Evolutionary conservation across 768 basidiomycete species (phyloP).

Genomic region (Udeniomyces megalosporus): DNA sequence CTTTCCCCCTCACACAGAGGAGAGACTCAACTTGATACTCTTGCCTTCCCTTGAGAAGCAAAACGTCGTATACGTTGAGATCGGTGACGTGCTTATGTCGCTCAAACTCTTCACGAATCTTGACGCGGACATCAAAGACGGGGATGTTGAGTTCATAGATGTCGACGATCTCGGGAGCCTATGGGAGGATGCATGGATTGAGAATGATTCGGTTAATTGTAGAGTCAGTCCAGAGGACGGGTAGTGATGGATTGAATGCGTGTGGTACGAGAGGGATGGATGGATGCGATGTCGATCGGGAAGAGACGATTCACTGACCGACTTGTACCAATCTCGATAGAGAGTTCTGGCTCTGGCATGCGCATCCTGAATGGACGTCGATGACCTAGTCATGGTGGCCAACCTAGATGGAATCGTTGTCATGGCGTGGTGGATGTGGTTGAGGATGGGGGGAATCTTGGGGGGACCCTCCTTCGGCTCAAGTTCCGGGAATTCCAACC

Average conservation of each 20-base stretch:
- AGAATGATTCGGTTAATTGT: background rate
- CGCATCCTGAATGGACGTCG: slow-evolving; percentile 40
- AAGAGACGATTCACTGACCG: slow-evolving; percentile 39
- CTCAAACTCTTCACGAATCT: slow-evolving; percentile 75
- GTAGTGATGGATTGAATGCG: background rate
- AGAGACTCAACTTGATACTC: slow-evolving; percentile 60
- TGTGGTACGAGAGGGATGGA: background rate
- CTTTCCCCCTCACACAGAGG: background rate
- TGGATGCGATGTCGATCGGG: slow-evolving; percentile 6
- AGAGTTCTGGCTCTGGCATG: slow-evolving; percentile 53
- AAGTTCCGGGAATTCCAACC: background rate
- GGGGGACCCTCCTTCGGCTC: background rate
- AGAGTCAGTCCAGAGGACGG: slow-evolving; percentile 5
- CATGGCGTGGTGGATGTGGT: slow-evolving; percentile 33
- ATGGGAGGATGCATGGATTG: slow-evolving; percentile 1
- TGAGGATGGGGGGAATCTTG: background rate
- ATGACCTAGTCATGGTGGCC: slow-evolving; percentile 51
- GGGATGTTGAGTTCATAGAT: slow-evolving; percentile 71
- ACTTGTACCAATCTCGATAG: slow-evolving; percentile 87
- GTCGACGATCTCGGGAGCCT: slow-evolving; percentile 82
- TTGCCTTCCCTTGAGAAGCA: slow-evolving; percentile 65
- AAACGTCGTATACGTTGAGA: slow-evolving; percentile 62
- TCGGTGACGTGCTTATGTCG: slow-evolving; percentile 68
- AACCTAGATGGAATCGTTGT: slow-evolving; percentile 81
- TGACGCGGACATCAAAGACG: slow-evolving; percentile 57